These are phyloP conservation scores for Phaeotremella fagi DNA, from an alignment of 768 basidiomycete species.

Conservation along the genomic window DNA sequence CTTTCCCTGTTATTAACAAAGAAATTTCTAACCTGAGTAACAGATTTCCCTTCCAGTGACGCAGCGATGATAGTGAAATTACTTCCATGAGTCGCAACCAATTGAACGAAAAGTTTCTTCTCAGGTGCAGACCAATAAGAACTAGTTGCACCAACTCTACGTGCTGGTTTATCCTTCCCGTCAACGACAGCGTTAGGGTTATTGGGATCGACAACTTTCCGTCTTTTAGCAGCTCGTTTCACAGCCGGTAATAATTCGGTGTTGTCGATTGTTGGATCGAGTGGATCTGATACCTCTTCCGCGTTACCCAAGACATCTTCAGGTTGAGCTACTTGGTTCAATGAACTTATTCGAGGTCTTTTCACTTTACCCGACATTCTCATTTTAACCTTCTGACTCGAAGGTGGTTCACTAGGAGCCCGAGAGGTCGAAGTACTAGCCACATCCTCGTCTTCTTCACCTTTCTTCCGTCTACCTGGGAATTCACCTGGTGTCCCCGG, in stretches of 20 bases:
- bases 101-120: constrained; percentile 56
- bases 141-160: constrained; percentile 31
- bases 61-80: constrained; percentile 68
- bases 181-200: constrained; percentile 1
- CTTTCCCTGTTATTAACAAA: constrained; percentile 38
- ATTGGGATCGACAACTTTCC: constrained; percentile 3
- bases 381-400: constrained; percentile 12
- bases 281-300: neutral
- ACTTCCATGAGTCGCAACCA: constrained; percentile 61
- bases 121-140: constrained; percentile 65
- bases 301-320: neutral
- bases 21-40: constrained; percentile 49
- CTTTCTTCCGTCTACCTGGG: neutral
- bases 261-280: constrained; percentile 2
- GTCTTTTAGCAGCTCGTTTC: constrained; percentile 28
- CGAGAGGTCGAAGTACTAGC: neutral
- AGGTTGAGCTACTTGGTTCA: neutral
- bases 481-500: neutral
- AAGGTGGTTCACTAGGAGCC: neutral
- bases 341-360: constrained; percentile 26
- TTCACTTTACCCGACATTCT: constrained; percentile 25
- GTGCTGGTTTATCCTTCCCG: neutral
- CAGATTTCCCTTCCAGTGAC: constrained; percentile 55
- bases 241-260: constrained; percentile 32
- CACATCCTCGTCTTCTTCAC: constrained; percentile 3